Evolutionary conservation across 2,329 filamentous ascomycete genomes (phyloP).

Genomic region (Nigrospora osmanthi): DNA sequence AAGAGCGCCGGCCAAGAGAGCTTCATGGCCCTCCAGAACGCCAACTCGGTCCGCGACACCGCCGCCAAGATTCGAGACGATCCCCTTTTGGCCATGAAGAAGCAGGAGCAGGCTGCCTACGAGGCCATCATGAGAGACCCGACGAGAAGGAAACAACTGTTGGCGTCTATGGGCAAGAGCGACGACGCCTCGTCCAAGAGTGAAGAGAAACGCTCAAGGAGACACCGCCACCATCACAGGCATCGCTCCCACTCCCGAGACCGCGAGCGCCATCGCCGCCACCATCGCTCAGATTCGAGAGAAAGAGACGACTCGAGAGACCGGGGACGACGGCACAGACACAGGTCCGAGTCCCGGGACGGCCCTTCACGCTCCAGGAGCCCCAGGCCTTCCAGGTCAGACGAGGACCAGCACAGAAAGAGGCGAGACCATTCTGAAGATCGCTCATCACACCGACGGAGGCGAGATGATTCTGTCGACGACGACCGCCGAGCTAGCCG

Average conservation of each 20-base stretch:
- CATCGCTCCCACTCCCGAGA: slow-evolving; percentile 23
- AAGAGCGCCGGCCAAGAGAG: slow-evolving; percentile 60
- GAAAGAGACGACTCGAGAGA: slow-evolving; percentile 31
- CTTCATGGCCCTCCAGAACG: slow-evolving; percentile 56
- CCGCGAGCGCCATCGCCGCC: slow-evolving; percentile 31
- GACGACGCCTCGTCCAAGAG: slow-evolving; percentile 32
- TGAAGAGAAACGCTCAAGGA: slow-evolving; percentile 35
- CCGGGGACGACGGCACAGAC: slow-evolving; percentile 29
- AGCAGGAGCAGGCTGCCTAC: slow-evolving; percentile 77
- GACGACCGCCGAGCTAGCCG: slow-evolving; percentile 5
- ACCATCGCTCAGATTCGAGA: slow-evolving; percentile 22
- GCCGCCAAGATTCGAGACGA: slow-evolving; percentile 84
- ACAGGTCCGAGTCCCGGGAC: slow-evolving; percentile 37
- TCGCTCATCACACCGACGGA: slow-evolving; percentile 5
- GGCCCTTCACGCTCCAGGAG: slow-evolving; percentile 26
- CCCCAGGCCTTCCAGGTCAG: slow-evolving; percentile 20
- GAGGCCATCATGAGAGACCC: slow-evolving; percentile 75
- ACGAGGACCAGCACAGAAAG: slow-evolving; percentile 25
- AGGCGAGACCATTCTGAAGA: slow-evolving; percentile 10
- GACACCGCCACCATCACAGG: slow-evolving; percentile 30
- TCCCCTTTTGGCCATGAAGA: slow-evolving; percentile 87
- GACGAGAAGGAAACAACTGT: slow-evolving; percentile 56
- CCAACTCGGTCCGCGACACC: slow-evolving; percentile 70
- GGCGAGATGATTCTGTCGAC: slow-evolving; percentile 19
- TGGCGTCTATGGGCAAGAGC: slow-evolving; percentile 53